phyloP scores from a whole-genome alignment of 192 early-diverging fungal genomes.

The Ramicandelaber brevisporus region DNA sequence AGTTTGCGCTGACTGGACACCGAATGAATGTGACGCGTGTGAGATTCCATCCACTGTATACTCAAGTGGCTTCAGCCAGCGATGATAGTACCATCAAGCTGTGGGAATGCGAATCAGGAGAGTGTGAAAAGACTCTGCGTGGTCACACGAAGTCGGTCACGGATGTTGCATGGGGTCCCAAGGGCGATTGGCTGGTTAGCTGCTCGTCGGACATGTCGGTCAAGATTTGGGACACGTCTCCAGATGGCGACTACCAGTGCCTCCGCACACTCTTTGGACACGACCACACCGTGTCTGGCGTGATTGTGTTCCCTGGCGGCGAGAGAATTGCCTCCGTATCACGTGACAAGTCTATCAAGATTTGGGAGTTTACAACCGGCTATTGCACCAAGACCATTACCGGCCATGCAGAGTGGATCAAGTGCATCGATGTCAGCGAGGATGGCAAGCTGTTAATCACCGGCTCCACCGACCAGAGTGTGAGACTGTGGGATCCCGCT shows the following conservation, averaged over 20 bases:
- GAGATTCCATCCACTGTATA: constrained; percentile 67
- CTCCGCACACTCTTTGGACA: constrained; percentile 71
- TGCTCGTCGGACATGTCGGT: constrained; percentile 81
- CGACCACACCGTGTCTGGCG: constrained; percentile 75
- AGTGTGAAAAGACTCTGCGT: constrained; percentile 76
- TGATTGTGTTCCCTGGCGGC: constrained; percentile 41
- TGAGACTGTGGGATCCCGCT: constrained; percentile 54
- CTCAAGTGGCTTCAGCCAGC: constrained; percentile 55
- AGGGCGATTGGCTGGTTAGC: constrained; percentile 61
- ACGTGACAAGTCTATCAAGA: constrained; percentile 69
- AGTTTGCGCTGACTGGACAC: constrained; percentile 46
- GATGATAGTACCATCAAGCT: constrained; percentile 85
- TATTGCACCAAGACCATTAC: constrained; percentile 56
- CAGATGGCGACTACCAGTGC: constrained; percentile 52
- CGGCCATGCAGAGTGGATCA: constrained; percentile 79
- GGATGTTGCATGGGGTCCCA: constrained; percentile 59
- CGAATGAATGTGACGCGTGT: constrained; percentile 55
- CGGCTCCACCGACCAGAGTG: constrained; percentile 67
- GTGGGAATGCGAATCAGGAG: constrained; percentile 83
- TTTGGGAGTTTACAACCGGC: constrained; percentile 63
- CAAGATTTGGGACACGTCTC: constrained; percentile 71
- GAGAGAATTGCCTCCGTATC: constrained; percentile 70
- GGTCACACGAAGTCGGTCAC: constrained; percentile 93
- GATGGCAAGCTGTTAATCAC: constrained; percentile 52
- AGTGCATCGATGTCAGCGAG: constrained; percentile 32